Base-by-base conservation (phyloP, 1,284 basidiomycete species). In the Entoloma clypeatum region DNA sequence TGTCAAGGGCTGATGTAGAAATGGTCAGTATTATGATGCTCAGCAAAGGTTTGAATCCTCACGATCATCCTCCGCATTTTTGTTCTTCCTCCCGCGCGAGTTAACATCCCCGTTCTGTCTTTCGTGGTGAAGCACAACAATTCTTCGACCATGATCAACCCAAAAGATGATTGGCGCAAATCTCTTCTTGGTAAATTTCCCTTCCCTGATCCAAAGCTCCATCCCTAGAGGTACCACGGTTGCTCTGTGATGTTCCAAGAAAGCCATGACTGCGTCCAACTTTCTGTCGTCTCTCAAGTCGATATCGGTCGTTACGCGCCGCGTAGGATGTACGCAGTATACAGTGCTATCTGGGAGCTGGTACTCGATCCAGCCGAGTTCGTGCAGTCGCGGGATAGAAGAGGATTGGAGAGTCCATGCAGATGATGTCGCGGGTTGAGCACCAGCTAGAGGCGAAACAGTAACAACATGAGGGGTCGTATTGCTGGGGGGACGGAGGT, bases 251-350 rank as follows among this genome's bases (percentile, higher is more conserved):
- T 49, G 28, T 2, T 79, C 72, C 2, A 85, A 52, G 49, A 71
- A 75, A n/a, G 60, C 59, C 17, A 63, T 69, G 9, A 86, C 69
- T 0, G 67, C 66, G 14, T 72, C 67, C 13, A 85, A 63, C 40
- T 67, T 67, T 30, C 63, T 64, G 35, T 71, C 50, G 35, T 64
- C 66, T 26, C 78, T 71, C 36, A 88, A 58, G 49, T 86, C 76
- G 35, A 80, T 62, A 54, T 88, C 85, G 10, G 82, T 82, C 14
- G 75, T 76, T 37, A 80, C 67, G 27, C 69, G 74, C 31, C 69
- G 60, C 5, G 68, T 72, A 3, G 73, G 70, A 50, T 86, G 80
- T 27, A 74, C 71, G 52, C 78, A 88, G 61, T 88, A 88, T 25
- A 71, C 64, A 3, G 72, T 64, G 13, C 75, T 75, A 52, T 87